Evolutionary conservation across 2,329 filamentous ascomycete species (phyloP).

Genomic region (Sporothrix brunneoviolacea): DNA sequence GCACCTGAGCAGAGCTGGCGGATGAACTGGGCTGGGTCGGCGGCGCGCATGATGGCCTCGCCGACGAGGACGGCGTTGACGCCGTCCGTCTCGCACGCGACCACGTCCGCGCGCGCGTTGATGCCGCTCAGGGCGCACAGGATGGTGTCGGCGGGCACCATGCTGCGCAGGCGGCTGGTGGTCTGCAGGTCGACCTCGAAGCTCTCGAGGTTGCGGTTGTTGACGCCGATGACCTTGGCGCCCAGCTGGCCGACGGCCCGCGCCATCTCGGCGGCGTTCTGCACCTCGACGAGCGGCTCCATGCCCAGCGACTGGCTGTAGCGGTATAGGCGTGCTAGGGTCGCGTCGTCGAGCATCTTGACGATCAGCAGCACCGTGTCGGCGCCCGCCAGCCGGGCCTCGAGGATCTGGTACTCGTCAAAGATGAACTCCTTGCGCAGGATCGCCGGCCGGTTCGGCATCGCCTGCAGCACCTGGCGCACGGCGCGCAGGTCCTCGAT

Average conservation of each 20-base stretch:
- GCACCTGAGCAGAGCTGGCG: slow-evolving; percentile 66
- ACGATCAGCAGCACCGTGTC: slow-evolving; percentile 92
- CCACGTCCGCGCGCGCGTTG: slow-evolving; percentile 78
- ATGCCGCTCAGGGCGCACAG: slow-evolving; percentile 95
- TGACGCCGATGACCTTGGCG: slow-evolving; percentile 88
- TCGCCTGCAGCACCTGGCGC: slow-evolving; percentile 77
- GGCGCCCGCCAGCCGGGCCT: slow-evolving; percentile 76
- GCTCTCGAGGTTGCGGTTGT: slow-evolving; percentile 92
- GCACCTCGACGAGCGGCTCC: slow-evolving; percentile 96
- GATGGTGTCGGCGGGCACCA: slow-evolving; percentile 78
- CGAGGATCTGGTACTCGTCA: slow-evolving; percentile 95
- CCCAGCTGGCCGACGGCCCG: slow-evolving; percentile 77
- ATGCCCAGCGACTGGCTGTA: slow-evolving; percentile 89
- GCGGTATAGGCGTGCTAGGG: slow-evolving; percentile 71
- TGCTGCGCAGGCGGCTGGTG: slow-evolving; percentile 77
- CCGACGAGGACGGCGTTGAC: slow-evolving; percentile 91
- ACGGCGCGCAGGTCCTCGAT: slow-evolving; percentile 89
- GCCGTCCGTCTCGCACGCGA: slow-evolving; percentile 79
- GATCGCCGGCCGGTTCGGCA: slow-evolving; percentile 87
- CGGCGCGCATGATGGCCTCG: slow-evolving; percentile 89
- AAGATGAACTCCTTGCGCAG: slow-evolving; percentile 96
- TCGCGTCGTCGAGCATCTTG: slow-evolving; percentile 82
- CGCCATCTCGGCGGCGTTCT: slow-evolving; percentile 88
- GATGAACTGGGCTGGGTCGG: slow-evolving; percentile 77
- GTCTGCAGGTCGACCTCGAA: slow-evolving; percentile 96